Percentiles rank a stretch among this genome's conserved stretches.
phyloP scores from a whole-genome alignment of 1,284 basidiomycete species.

The Rhodotorula sp. region DNA sequence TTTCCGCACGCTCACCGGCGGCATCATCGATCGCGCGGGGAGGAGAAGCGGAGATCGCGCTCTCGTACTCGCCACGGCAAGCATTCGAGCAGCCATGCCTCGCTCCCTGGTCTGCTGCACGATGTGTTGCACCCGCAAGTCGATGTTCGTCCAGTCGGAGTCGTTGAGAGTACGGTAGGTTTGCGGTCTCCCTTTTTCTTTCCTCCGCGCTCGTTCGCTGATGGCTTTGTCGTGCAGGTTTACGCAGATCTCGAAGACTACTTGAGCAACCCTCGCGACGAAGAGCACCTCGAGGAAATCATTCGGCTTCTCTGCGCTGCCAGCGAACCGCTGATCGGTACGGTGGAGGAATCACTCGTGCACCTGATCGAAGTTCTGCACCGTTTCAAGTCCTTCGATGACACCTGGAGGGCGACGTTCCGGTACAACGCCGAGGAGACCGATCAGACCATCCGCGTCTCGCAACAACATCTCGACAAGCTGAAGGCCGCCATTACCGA shows the following conservation, averaged over 20 bases:
- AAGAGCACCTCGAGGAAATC: slow-evolving; percentile 56
- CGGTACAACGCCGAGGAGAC: slow-evolving; percentile 3
- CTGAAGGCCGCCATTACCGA: slow-evolving; percentile 53
- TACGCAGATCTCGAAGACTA: slow-evolving; percentile 73
- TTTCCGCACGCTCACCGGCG: background rate
- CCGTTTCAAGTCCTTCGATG: slow-evolving; percentile 44
- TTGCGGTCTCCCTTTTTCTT: too few relatives aligned
- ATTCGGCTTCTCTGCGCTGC: slow-evolving; percentile 60
- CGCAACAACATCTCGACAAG: slow-evolving; percentile 52
- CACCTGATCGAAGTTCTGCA: slow-evolving; percentile 44
- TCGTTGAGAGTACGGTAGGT: slow-evolving; percentile 68
- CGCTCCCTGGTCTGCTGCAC: slow-evolving; percentile 29
- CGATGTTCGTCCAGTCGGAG: slow-evolving; percentile 60
- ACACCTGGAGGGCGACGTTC: slow-evolving; percentile 8
- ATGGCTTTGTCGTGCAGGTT: background rate
- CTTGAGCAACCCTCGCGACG: slow-evolving; percentile 47
- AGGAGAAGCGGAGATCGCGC: slow-evolving; percentile 9
- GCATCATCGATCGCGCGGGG: background rate
- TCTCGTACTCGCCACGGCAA: slow-evolving; percentile 22
- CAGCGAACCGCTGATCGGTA: slow-evolving; percentile 60
- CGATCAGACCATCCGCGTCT: slow-evolving; percentile 46
- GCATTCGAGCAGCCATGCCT: slow-evolving; percentile 22
- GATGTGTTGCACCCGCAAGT: slow-evolving; percentile 38
- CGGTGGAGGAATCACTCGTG: slow-evolving; percentile 50
- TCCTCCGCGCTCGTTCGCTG: background rate